These are phyloP conservation scores for Ceratocystis smalleyi DNA, from an alignment of 2,329 filamentous ascomycete genomes.

Conservation along the genomic window DNA sequence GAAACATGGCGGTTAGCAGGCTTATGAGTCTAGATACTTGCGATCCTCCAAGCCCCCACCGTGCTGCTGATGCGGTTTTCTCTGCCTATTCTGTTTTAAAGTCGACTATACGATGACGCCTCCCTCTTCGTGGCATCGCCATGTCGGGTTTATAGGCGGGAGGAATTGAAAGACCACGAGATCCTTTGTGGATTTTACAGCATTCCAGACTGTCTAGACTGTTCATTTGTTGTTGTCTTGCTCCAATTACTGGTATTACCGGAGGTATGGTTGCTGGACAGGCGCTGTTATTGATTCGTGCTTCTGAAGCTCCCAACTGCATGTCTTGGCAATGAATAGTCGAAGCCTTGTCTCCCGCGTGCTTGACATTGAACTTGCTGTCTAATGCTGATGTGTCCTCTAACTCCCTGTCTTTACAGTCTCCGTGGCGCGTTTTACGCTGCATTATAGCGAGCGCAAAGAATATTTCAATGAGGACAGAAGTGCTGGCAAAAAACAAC, in stretches of 20 bases:
- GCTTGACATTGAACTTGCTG: background rate
- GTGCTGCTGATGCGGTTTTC: background rate
- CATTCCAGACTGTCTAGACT: background rate
- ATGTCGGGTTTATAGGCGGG: background rate
- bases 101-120: background rate
- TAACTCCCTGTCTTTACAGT: too few relatives aligned
- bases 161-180: too few relatives aligned
- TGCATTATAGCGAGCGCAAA: background rate
- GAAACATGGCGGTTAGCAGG: background rate
- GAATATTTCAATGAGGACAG: background rate
- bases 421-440: background rate
- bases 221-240: background rate
- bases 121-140: background rate
- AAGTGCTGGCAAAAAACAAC: background rate
- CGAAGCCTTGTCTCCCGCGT: background rate
- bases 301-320: background rate
- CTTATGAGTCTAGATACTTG: background rate
- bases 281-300: background rate
- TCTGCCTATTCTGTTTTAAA: background rate
- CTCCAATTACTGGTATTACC: background rate
- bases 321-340: too few relatives aligned
- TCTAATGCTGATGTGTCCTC: too few relatives aligned
- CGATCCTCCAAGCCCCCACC: background rate
- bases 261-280: background rate
- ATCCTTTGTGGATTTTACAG: background rate